phyloP scores from a whole-genome alignment of 257 asterid genomes.

The Gentiana macrophylla region DNA sequence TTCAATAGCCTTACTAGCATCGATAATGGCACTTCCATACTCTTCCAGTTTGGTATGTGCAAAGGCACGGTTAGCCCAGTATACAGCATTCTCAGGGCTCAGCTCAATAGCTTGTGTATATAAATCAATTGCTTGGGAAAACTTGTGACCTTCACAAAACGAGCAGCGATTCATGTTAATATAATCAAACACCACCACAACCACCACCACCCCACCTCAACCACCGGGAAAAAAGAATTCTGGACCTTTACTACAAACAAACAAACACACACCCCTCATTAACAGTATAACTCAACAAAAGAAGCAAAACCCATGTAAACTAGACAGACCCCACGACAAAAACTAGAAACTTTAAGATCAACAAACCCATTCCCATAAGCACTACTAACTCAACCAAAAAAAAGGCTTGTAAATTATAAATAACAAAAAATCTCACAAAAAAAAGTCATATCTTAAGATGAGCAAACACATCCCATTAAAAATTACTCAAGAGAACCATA shows the following conservation, averaged over 20 bases:
- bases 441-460: background rate
- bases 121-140: conserved; percentile 85
- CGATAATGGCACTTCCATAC: conserved; percentile 95
- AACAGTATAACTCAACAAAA: background rate
- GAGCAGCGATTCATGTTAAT: conserved; percentile 1
- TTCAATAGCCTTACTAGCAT: conserved; percentile 77
- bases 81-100: conserved; percentile 65
- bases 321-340: background rate
- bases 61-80: conserved; percentile 97
- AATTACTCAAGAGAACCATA: background rate
- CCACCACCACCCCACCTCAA: no score
- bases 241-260: background rate
- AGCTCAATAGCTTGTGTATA: conserved; percentile 81
- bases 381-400: background rate
- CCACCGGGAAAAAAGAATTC: no score
- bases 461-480: background rate
- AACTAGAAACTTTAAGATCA: background rate
- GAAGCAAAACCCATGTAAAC: background rate
- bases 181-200: no score
- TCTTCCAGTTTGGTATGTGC: conserved; percentile 95
- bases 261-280: background rate
- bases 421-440: background rate
- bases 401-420: background rate
- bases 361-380: background rate
- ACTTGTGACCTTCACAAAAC: conserved; percentile 57